Evolutionary conservation across 306 rosid genomes (phyloP).

Genomic region (Dalbergia cochinchinensis): DNA sequence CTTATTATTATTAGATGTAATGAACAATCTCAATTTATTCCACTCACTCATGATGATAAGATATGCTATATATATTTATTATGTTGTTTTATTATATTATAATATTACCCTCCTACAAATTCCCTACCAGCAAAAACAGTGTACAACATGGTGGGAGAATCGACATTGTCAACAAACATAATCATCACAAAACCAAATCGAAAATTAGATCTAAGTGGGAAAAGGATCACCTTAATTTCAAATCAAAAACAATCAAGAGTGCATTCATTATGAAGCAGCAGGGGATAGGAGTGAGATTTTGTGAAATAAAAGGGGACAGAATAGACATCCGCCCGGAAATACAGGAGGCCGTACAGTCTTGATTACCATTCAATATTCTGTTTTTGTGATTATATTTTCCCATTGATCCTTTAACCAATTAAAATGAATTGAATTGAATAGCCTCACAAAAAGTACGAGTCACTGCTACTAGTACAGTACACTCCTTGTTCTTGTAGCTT

Average conservation of each 20-base stretch:
- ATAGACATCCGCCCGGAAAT: constrained; percentile 92
- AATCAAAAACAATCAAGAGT: not conserved
- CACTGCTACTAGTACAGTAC: constrained; percentile 38
- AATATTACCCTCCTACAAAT: no score
- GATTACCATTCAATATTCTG: constrained; percentile 13
- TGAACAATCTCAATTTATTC: no score
- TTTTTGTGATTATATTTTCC: not conserved
- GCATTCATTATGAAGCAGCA: not conserved
- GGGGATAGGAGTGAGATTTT: constrained; percentile 67
- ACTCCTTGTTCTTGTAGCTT: constrained; percentile 34
- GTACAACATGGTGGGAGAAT: constrained; percentile 14
- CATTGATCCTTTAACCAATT: not conserved
- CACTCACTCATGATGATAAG: no score
- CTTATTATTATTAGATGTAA: no score
- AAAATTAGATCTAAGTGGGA: not conserved
- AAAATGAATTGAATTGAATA: constrained; percentile 1
- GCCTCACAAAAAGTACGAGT: constrained; percentile 18
- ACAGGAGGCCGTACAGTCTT: constrained; percentile 68
- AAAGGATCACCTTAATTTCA: not conserved
- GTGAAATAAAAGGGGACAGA: constrained; percentile 79
- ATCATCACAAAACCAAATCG: constrained; percentile 1
- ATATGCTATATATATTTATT: no score
- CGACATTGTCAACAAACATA: constrained; percentile 31
- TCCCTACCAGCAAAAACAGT: not conserved
- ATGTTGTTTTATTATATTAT: no score